phyloP scores from a whole-genome alignment of 2,329 filamentous ascomycete genomes.

The Aspergillus texensis region DNA sequence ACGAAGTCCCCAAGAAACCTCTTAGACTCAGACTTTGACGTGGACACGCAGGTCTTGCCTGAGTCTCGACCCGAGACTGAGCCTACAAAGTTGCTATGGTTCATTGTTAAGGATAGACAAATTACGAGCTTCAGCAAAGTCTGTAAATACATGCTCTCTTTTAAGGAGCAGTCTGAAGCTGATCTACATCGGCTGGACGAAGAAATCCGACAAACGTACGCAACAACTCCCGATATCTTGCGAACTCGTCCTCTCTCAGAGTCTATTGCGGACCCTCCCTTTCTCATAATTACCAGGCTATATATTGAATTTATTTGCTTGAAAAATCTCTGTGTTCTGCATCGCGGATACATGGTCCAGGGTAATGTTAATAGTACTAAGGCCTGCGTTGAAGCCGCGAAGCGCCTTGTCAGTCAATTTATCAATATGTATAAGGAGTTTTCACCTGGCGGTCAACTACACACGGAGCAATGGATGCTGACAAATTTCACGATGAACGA shows the following conservation, averaged over 20 bases:
- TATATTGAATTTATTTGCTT: not conserved
- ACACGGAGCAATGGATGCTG: not conserved
- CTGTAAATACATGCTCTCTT: not conserved
- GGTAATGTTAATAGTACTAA: not conserved
- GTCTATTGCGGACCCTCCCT: not conserved
- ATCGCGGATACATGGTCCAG: not conserved
- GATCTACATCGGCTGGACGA: not conserved
- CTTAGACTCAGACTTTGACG: constrained; percentile 1
- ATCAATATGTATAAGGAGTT: not conserved
- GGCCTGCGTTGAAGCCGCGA: not conserved
- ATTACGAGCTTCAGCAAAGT: not conserved
- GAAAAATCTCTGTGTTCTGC: not conserved
- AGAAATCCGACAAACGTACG: not conserved
- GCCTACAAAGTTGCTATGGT: not conserved
- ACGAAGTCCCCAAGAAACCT: constrained; percentile 1
- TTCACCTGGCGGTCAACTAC: not conserved
- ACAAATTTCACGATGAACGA: not conserved
- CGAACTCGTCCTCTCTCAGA: not conserved
- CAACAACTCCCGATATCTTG: not conserved
- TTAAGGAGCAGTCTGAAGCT: not conserved
- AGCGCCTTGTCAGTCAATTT: not conserved
- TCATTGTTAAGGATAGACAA: not conserved
- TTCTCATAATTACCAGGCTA: not conserved
- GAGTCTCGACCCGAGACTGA: not conserved
- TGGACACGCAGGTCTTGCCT: not conserved